Evolutionary conservation across 306 rosid genomes (phyloP).

Genomic region (Morella rubra): DNA sequence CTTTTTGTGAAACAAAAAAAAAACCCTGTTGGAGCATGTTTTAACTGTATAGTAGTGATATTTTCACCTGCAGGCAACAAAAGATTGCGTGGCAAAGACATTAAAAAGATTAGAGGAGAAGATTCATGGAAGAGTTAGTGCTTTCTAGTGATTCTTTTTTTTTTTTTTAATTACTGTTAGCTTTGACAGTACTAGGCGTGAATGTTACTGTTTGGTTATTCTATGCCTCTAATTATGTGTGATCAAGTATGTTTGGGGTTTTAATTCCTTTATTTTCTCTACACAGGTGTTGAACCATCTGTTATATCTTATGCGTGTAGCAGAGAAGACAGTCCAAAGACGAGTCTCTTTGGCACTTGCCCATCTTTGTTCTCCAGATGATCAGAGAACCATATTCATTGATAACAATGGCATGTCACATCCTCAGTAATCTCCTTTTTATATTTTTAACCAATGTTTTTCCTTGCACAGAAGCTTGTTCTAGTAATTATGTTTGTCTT

Average conservation of each 20-base stretch:
- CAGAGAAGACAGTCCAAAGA: slow-evolving; percentile 77
- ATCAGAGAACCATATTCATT: slow-evolving; percentile 73
- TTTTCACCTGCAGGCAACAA: slow-evolving; percentile 73
- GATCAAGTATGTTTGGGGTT: slow-evolving; percentile 23
- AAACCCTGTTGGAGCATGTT: background rate
- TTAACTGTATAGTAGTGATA: slow-evolving; percentile 25
- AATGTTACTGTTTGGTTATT: slow-evolving; percentile 6
- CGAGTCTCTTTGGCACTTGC: slow-evolving; percentile 95
- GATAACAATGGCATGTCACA: slow-evolving; percentile 65
- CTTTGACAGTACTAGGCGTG: slow-evolving; percentile 11
- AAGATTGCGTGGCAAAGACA: slow-evolving; percentile 99
- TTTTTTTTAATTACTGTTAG: slow-evolving; percentile 18
- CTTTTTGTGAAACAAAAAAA: background rate
- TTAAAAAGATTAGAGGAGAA: slow-evolving; percentile 97
- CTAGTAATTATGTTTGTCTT: slow-evolving; percentile 14
- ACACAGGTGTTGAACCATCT: slow-evolving; percentile 83
- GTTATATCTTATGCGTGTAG: slow-evolving; percentile 85
- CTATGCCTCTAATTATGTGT: slow-evolving; percentile 3
- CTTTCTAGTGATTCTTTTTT: slow-evolving; percentile 16
- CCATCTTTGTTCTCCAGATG: slow-evolving; percentile 85
- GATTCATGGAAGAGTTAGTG: slow-evolving; percentile 85
- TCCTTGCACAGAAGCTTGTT: slow-evolving; percentile 24
- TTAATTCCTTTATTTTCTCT: slow-evolving; percentile 32
- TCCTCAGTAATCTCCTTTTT: slow-evolving; percentile 28
- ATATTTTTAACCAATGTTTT: slow-evolving; percentile 19